phyloP scores from a whole-genome alignment of 257 asterid species.

The Penstemon barbatus region DNA sequence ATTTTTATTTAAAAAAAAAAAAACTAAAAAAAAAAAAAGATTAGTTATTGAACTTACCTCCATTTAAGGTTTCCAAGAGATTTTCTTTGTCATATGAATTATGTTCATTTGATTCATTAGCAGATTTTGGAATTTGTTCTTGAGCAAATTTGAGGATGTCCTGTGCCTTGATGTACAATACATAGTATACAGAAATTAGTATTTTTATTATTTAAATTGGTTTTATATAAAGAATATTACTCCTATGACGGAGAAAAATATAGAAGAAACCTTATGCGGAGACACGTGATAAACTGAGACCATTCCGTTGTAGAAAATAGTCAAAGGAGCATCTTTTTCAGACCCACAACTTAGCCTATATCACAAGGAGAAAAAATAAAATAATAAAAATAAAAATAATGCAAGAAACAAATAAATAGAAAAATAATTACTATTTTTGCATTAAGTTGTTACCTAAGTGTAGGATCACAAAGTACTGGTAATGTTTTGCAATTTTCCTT shows the following conservation, averaged over 20 bases:
- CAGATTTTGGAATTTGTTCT: conserved; percentile 19
- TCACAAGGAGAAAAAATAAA: not conserved
- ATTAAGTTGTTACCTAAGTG: conserved; percentile 21
- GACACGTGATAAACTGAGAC: conserved; percentile 39
- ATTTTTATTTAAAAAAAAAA: not conserved
- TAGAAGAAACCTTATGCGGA: conserved; percentile 35
- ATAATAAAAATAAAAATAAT: not conserved
- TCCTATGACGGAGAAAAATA: not conserved
- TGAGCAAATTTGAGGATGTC: conserved; percentile 35
- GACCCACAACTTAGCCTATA: conserved; percentile 16
- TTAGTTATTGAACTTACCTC: not conserved
- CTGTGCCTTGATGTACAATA: conserved; percentile 29
- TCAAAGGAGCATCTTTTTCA: conserved; percentile 36
- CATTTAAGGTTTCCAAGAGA: conserved; percentile 28
- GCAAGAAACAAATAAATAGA: not conserved
- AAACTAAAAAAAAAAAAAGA: not conserved
- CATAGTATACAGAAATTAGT: not conserved
- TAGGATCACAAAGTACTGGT: conserved; percentile 24
- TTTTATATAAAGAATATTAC: not conserved
- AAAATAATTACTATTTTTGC: not conserved
- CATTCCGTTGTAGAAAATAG: conserved; percentile 48
- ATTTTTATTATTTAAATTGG: not conserved
- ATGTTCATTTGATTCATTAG: conserved; percentile 12
- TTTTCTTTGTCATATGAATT: conserved; percentile 6
- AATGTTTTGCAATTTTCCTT: not conserved